phyloP scores from a whole-genome alignment of 192 early-diverging fungal genomes.

The Coemansia sp. region DNA sequence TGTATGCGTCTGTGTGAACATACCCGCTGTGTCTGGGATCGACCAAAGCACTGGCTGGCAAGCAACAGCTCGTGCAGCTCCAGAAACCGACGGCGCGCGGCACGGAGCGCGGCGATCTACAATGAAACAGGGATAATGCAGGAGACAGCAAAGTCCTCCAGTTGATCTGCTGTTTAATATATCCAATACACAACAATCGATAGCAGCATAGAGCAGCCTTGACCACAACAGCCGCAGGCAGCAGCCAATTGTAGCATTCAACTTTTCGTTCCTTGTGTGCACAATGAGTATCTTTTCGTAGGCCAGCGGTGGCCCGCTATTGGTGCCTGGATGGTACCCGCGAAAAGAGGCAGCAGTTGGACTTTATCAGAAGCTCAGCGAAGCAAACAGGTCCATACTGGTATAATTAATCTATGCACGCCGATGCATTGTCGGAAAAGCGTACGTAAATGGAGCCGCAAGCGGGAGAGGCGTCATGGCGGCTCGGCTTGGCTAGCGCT shows the following conservation, averaged over 20 bases:
- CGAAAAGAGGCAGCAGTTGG: no score
- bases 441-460: conserved; percentile 7
- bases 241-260: no score
- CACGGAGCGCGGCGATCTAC: conserved; percentile 33
- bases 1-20: background rate
- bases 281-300: background rate
- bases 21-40: conserved; percentile 11
- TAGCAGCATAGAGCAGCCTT: no score
- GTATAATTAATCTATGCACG: conserved; percentile 34
- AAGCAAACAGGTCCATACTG: no score
- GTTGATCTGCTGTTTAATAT: no score
- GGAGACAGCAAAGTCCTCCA: no score
- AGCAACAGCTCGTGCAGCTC: conserved; percentile 40
- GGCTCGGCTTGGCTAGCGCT: background rate
- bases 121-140: background rate
- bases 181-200: no score
- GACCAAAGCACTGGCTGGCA: conserved; percentile 17
- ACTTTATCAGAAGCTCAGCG: no score
- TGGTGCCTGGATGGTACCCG: no score
- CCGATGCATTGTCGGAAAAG: conserved; percentile 21
- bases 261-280: background rate
- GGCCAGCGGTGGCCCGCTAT: no score
- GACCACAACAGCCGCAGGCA: no score
- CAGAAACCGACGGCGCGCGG: conserved; percentile 37
- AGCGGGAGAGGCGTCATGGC: conserved; percentile 2